These are phyloP conservation scores for Dendrobium huoshanense DNA, from an alignment of 106 monocot genomes.

Conservation along the genomic window DNA sequence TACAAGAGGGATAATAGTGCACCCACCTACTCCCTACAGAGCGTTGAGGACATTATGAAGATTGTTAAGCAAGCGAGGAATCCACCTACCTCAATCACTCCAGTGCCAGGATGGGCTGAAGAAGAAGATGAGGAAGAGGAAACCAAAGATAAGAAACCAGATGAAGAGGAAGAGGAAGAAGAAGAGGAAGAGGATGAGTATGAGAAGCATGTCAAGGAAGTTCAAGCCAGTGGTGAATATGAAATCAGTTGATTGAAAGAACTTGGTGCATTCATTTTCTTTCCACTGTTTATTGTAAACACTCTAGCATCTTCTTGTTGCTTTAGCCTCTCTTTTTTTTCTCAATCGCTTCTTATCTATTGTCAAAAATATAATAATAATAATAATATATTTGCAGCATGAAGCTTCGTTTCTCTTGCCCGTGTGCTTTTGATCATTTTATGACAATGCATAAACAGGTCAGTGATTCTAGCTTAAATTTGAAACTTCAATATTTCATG, in stretches of 20 bases:
- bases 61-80: conserved; percentile 42
- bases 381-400: not conserved
- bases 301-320: not conserved
- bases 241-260: conserved; percentile 21
- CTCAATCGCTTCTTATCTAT: not conserved
- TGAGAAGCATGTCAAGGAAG: conserved; percentile 39
- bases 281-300: not conserved
- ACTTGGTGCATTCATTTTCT: not conserved
- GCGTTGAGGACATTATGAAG: conserved; percentile 54
- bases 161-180: conserved; percentile 11
- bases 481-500: not conserved
- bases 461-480: not conserved
- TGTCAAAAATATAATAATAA: not conserved
- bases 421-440: no score
- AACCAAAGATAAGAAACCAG: not conserved
- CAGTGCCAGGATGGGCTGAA: conserved; percentile 34
- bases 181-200: conserved; percentile 12
- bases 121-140: conserved; percentile 37
- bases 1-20: conserved; percentile 30
- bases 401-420: not conserved
- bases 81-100: conserved; percentile 20
- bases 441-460: not conserved
- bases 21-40: conserved; percentile 42
- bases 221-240: conserved; percentile 49
- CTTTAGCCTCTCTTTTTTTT: not conserved